Base-by-base conservation (phyloP, 1,284 basidiomycete genomes). In the Apiotrichum domesticum region DNA sequence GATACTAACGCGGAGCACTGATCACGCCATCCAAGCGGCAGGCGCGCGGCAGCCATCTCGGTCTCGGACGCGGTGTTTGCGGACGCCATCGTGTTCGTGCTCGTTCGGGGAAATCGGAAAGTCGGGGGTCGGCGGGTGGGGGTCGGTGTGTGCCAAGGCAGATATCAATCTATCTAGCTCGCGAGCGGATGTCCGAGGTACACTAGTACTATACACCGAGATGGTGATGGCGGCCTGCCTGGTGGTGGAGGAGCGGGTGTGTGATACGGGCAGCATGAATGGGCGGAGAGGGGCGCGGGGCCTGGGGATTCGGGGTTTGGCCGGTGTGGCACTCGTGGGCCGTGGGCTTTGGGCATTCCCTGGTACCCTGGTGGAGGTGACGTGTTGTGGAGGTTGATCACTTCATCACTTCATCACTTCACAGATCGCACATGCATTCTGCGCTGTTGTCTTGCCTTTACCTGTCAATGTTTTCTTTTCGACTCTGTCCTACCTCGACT, bases 11-110 rank as follows among this genome's bases (percentile, higher is more conserved):
- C 84, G 66, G 91, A 94, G 77, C 92, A 96, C 65, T 87, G 84
- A 77, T 96, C 92, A 69, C 92, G 81, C 85, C 88, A 96, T 10
- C 82, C 87, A 8, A 95, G 65, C 7, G 92, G 92, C 32, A 94
- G 81, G 61, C 80, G 81, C 59, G 87, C 81, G 6, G 83, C 81
- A 75, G 89, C 88, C 73, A 90, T 82, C 75, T 94, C 88, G 61
- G 83, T 80, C 71, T 91, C 87, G 39, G 90, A 90, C 51, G 92
- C 91, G 54, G 86, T 87, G 43, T 84, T 84, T 58, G 85, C 80
- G 52, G 84, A 82, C 55, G 85, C 78, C 87, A 88, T 88, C 15
- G 46, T 66, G 61, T 43, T 32, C 35, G 21, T 21, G 21, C 21
- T 21, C 21, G 21, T 21, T 21, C 21, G 21, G 21, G 21, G 21